Base-by-base conservation (phyloP, 495 filamentous ascomycete species). In the Pyrenopolyporus hunteri region DNA sequence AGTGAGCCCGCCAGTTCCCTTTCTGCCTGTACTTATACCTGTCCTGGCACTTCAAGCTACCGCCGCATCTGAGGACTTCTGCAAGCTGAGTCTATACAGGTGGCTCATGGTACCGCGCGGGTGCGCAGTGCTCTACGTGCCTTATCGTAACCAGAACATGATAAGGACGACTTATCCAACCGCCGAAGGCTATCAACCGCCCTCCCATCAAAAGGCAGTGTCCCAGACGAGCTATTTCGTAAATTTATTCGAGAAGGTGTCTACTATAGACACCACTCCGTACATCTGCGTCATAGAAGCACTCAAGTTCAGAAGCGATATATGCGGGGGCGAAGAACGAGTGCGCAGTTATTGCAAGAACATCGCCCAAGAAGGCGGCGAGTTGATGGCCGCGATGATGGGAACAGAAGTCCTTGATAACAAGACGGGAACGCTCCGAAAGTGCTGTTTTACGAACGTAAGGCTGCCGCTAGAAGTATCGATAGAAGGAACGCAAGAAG, bases 41-140 rank as follows among this genome's bases (percentile, higher is more conserved):
- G 13, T 10, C 19, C 45, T 37, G 5, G n/a, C 17, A 29, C 4
- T 26, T 42, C 22, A 14, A 36, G 14, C 19, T 11, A 23, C 10
- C 32, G 20, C 33, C 20, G 82, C 91, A 69, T 83, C 88, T 50
- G 73, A 86, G 20, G 82, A 73, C 42, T 92, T 90, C 67, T 85
- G 80, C 58, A 87, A 93, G 23, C 48, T 63, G 49, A 67, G 16
- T 56, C 20, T 44, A 48, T 55, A 43, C 73, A 96, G 93, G 77
- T 96, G 92, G 92, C 83, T 95, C 14, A 88, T 83, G 70, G 82
- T 83, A 13, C 92, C 91, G 28, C 87, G 92, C 43, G 84, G 83
- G 37, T 89, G 85, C 66, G 88, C 90, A 1, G 73, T 91, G 5
- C 79, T 96, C 52, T 87, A 93, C 70, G 89, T 93, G 6, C 86